Evolutionary conservation across 208 protist species (phyloP), one percentile per base, ranked within the genome.

Genomic region (Jaenimonas drosophilae): DNA sequence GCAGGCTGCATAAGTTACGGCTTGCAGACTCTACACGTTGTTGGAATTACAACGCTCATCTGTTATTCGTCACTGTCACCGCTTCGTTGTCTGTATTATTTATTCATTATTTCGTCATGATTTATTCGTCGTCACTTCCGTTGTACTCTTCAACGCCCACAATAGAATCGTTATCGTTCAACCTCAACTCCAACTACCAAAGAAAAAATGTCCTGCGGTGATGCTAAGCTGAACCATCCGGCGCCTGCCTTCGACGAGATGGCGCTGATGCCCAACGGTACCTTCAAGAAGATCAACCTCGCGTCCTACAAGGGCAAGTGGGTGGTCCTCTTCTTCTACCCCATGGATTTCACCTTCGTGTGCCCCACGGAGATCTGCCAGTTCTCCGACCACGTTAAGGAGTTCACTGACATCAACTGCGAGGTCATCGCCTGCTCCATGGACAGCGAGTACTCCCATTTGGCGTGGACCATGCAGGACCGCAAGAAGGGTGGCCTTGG

Each of bases 401-500:
- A 97, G 62, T 98, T 98, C 76, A 53, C 54, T 23, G 66, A 69
- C 47, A 39, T 88, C 31, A 75, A 80, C 65, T 86, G 68, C 52
- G 94, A 97, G 65, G 75, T 98, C 24, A 62, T 97, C 50, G 87
- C 76, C 51, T 79, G 71, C 65, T 96, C 88, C 23, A 80, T 96
- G 59, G 94, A 98, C 85, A 94, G 76, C 64, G 65, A 97, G 64
- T 98, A 86, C 76, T 72, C 76, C n/a, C 97, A 99, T 58, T 73
- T 97, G 9, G 95, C 96, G 29, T 99, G 96, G 95, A 88, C 89
- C 46, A 80, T 89, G 41, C 71, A 76, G 19, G 87, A 96, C 43
- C 85, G 96, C 67, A 97, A 96, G 60, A 71, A 97, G 61, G 97
- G 97, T 48, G 97, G 97, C 33, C 83, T 99, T 17, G 97, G 96